Conservation (phyloP, 75 land plant species). For the Sequoia sempervirens region DNA sequence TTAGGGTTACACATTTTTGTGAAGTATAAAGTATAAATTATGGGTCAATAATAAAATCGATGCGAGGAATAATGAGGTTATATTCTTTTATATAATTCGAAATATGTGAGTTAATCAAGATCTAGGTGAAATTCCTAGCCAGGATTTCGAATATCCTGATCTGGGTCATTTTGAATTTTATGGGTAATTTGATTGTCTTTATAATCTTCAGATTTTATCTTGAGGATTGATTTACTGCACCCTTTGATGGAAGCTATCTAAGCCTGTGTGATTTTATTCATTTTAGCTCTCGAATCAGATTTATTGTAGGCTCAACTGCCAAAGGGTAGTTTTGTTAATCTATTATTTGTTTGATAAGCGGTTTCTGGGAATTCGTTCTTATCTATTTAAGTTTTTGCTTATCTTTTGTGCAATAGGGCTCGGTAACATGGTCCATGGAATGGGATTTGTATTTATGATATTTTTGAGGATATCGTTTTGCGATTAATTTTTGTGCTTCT, state of each 20-base stretch:
- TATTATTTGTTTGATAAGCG: background rate
- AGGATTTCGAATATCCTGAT: background rate
- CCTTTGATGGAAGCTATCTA: background rate
- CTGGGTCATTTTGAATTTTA: background rate
- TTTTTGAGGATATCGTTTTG: background rate
- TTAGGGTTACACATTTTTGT: background rate
- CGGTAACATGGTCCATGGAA: background rate
- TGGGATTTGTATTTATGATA: background rate
- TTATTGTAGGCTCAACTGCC: background rate
- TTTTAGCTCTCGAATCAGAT: background rate
- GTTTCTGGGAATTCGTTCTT: background rate
- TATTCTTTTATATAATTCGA: background rate
- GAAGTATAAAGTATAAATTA: background rate
- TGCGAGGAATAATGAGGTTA: background rate
- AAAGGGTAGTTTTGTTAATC: background rate
- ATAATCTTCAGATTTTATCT: background rate
- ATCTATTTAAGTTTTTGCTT: background rate
- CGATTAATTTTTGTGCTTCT: too few species aligned
- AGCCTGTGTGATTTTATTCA: background rate
- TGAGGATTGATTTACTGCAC: background rate
- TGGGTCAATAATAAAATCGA: background rate
- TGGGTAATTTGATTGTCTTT: background rate
- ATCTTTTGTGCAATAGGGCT: background rate
- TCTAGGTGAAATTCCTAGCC: background rate
- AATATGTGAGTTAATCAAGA: background rate